phyloP scores from a whole-genome alignment of 2,329 filamentous ascomycete species.

The Aspergillus ustus region DNA sequence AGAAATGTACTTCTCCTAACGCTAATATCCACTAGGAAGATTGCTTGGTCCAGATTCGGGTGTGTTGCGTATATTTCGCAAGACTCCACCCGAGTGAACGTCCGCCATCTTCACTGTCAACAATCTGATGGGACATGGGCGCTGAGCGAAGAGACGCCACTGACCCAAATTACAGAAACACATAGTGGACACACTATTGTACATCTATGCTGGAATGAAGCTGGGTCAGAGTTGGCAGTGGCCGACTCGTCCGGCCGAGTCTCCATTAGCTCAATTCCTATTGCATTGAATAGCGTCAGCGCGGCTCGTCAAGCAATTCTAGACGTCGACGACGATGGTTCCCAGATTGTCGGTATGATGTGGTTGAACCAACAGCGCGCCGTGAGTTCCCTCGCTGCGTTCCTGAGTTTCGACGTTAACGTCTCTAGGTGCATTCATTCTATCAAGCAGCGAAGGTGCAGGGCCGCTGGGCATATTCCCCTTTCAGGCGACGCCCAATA shows the following conservation, averaged over 20 bases:
- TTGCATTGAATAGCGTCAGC: slow-evolving; percentile 74
- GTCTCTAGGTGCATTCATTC: slow-evolving; percentile 46
- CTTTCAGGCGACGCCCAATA: slow-evolving; percentile 66
- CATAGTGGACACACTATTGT: slow-evolving; percentile 69
- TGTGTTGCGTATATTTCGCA: slow-evolving; percentile 80
- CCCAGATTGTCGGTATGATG: slow-evolving; percentile 79
- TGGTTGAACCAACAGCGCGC: slow-evolving; percentile 73
- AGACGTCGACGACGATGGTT: slow-evolving; percentile 75
- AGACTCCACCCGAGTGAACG: slow-evolving; percentile 71
- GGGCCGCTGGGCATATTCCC: slow-evolving; percentile 71
- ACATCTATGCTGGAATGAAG: slow-evolving; percentile 81
- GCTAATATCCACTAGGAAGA: slow-evolving; percentile 59
- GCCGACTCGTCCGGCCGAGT: slow-evolving; percentile 80
- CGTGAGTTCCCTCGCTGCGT: slow-evolving; percentile 28
- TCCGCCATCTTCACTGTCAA: slow-evolving; percentile 73
- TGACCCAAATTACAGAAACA: slow-evolving; percentile 65
- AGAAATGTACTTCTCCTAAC: background rate
- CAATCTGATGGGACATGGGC: slow-evolving; percentile 74
- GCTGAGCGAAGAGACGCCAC: slow-evolving; percentile 71
- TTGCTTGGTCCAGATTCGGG: slow-evolving; percentile 87
- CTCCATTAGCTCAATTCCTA: slow-evolving; percentile 71
- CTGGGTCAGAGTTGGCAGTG: slow-evolving; percentile 78
- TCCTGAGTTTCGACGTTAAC: slow-evolving; percentile 9
- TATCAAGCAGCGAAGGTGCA: slow-evolving; percentile 67
- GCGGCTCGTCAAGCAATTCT: slow-evolving; percentile 64